Conservation (phyloP, 2,329 filamentous ascomycete genomes). For the Chaetothyriales sp. region DNA sequence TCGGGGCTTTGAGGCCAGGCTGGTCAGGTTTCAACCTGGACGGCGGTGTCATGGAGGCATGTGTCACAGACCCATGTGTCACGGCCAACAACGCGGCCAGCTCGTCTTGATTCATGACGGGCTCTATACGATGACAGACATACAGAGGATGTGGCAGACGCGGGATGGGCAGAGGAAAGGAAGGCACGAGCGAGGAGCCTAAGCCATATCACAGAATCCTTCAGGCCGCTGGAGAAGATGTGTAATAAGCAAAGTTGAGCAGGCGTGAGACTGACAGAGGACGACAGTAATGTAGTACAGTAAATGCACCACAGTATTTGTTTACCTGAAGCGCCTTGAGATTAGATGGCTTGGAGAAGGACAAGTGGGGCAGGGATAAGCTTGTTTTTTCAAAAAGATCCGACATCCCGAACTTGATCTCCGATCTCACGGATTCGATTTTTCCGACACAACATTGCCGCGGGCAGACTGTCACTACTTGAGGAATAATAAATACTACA, state of each 20-base stretch:
- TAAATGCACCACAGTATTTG: neutral
- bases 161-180: neutral
- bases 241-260: neutral
- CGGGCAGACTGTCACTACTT: too few species aligned
- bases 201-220: neutral
- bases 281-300: neutral
- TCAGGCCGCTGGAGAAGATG: neutral
- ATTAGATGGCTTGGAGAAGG: neutral
- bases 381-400: neutral
- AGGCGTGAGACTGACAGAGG: neutral
- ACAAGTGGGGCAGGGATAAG: neutral
- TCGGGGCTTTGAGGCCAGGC: neutral
- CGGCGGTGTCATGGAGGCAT: neutral
- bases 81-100: slow-evolving; percentile 8
- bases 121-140: neutral
- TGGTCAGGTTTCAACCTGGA: neutral
- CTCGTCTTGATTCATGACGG: slow-evolving; percentile 8
- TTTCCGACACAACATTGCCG: neutral
- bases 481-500: too few species aligned
- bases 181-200: neutral
- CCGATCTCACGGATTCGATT: neutral
- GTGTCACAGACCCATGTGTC: slow-evolving; percentile 3
- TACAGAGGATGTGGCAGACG: neutral
- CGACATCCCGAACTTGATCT: neutral
- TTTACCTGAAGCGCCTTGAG: neutral